Evolutionary conservation across 345 rosid species (phyloP), one percentile per base, ranked within the genome.

Genomic region (Bruguiera sexangula): DNA sequence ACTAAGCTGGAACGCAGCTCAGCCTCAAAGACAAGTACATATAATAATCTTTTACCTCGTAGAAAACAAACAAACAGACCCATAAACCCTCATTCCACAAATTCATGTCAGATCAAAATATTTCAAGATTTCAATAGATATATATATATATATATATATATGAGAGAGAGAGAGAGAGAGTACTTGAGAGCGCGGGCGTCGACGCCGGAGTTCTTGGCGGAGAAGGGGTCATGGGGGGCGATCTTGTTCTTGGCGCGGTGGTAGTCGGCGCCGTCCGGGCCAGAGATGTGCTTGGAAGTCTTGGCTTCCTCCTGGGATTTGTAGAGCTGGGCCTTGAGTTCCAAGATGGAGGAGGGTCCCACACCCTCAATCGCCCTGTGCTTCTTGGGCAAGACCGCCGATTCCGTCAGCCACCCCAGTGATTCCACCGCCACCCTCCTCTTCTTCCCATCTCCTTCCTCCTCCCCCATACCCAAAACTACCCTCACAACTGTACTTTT

Each of bases 381-480:
- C 71, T 85, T 91, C 82, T 85, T 92, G 8, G 99, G 99, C 88
- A 90, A 78, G 32, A 95, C 90, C 3, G 96, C 73, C 2, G 98
- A 95, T 69, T 95, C 97, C 79, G 96, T 92, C 31, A 92, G 69
- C 99, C 99, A 95, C 85, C 96, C 99, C 66, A 90, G 72, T 32
- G 97, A 92, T 77, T 95, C 99, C 77, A 82, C 87, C 77, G 75
- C 81, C 66, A 78, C 86, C 71, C 93, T 81, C 82, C 85, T 85
- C 80, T 73, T 89, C 82, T 76, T 83, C 32, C 74, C 73, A 48
- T 76, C 86, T 50, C 77, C 69, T 65, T 46, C 88, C 59, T 76
- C 82, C 30, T 67, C 84, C 85, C 73, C 77, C 37, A 11, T n/a
- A 18, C 26, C 20, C 22, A 31, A 48, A 56, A 22, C 48, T 11